phyloP scores from a whole-genome alignment of 176 grass and related monocot genomes.

The Eleusine indica region DNA sequence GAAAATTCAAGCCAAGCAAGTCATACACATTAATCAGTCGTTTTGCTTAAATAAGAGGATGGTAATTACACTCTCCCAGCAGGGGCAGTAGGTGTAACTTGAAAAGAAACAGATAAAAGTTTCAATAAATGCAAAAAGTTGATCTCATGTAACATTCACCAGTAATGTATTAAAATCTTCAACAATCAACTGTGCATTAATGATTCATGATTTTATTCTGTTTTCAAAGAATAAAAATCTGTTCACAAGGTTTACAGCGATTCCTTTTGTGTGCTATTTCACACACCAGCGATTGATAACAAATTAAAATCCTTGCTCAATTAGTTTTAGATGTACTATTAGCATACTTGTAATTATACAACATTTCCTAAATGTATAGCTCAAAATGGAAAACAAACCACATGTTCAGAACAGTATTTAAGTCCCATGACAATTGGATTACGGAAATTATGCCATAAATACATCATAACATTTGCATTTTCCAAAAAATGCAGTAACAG shows the following conservation, averaged over 20 bases:
- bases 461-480: constrained; percentile 14
- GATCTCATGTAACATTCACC: not conserved
- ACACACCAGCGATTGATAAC: not conserved
- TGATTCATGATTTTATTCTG: not conserved
- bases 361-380: not conserved
- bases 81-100: not conserved
- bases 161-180: not conserved
- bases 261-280: not conserved
- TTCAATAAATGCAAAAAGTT: not conserved
- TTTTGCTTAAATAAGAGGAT: not conserved
- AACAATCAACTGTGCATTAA: not conserved
- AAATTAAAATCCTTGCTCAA: not conserved
- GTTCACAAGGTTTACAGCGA: not conserved
- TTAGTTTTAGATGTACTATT: not conserved
- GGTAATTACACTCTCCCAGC: not conserved
- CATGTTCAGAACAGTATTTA: not conserved
- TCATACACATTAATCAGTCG: not conserved
- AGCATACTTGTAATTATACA: not conserved
- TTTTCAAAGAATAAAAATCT: not conserved
- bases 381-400: constrained; percentile 9
- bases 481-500: constrained; percentile 6
- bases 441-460: not conserved
- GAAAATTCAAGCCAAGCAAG: not conserved
- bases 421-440: not conserved
- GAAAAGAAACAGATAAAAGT: not conserved